Evolutionary conservation across 2,329 filamentous ascomycete species (phyloP), one percentile per base, ranked within the genome.

Genomic region (Amesomyces nigricolor): DNA sequence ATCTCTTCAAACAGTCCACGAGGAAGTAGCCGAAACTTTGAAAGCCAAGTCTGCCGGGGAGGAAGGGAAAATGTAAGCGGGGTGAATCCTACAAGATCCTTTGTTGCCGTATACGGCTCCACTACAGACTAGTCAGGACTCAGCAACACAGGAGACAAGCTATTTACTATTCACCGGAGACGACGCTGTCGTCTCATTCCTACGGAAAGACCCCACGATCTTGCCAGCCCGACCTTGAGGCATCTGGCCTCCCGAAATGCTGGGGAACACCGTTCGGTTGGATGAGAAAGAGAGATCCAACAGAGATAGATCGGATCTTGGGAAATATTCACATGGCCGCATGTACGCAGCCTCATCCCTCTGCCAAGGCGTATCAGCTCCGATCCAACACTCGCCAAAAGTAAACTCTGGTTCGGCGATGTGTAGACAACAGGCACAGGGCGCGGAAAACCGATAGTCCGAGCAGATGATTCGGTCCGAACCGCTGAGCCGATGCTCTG

Each of bases 381-480:
- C 13, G 22, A 42, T 39, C 10, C 38, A 5, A n/a, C 8, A 22
- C 6, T 35, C 37, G 16, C 7, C 6, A 14, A 13, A 3, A 11
- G 17, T 19, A 17, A 19, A 29, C 39, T 37, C 19, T 52, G 54
- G 52, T 56, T 56, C 54, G 48, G 30, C 22, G 37, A 30, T 14
- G 35, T 22, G 14, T 48, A 48, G 48, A 56, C 47, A 30, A 37
- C 44, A 52, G 26, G 1, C 9, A 7, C n/a, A 4, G 51, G 13
- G 37, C 14, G 48, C 54, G 44, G 48, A 9, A 19, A 17, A 7
- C 29, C 16, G 43, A 51, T 44, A 32, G n/a, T 39, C 32, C 29
- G 7, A 35, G n/a, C 54, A n/a, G 38, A 2, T 14, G 6, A 52
- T 56, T 56, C 48, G 48, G 54, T 16, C 54, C 54, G 54, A 48